These are phyloP conservation scores for Dissophora ornata DNA, from an alignment of 192 early-diverging fungal species.

Conservation along the genomic window DNA sequence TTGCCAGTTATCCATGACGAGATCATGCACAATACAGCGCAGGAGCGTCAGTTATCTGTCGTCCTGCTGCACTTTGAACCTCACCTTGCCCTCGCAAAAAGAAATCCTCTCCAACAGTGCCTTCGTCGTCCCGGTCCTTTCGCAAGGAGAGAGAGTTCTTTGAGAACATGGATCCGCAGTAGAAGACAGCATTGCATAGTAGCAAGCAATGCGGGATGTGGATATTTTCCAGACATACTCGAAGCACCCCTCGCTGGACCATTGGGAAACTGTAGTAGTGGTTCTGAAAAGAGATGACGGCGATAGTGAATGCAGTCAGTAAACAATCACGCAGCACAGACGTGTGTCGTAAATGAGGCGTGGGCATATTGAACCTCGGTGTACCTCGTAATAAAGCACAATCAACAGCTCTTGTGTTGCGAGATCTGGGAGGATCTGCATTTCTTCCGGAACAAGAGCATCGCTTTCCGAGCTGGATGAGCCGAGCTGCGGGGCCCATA, in stretches of 20 bases:
- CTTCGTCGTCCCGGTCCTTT: conserved; percentile 36
- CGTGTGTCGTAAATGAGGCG: background rate
- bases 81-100: conserved; percentile 47
- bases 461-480: conserved; percentile 19
- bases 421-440: conserved; percentile 27
- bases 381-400: conserved; percentile 33
- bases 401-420: conserved; percentile 8
- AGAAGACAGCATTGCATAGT: conserved; percentile 50
- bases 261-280: conserved; percentile 36
- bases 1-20: too few relatives aligned
- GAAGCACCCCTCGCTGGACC: conserved; percentile 42
- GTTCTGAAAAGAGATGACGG: conserved; percentile 18
- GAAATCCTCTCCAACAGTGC: conserved; percentile 47
- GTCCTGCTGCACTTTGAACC: background rate
- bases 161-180: conserved; percentile 36
- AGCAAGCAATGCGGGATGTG: conserved; percentile 49
- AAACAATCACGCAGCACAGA: background rate
- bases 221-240: conserved; percentile 49
- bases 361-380: too few relatives aligned
- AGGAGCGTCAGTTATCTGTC: too few relatives aligned
- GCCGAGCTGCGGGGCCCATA: conserved; percentile 36
- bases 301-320: background rate
- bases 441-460: conserved; percentile 24
- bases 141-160: conserved; percentile 18
- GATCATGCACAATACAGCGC: too few relatives aligned